A percentile compares a stretch with the other conserved stretches of the same genome.
Evolutionary conservation across 148 eudicot species (phyloP).

Genomic region (Vaccinium corymbosum): DNA sequence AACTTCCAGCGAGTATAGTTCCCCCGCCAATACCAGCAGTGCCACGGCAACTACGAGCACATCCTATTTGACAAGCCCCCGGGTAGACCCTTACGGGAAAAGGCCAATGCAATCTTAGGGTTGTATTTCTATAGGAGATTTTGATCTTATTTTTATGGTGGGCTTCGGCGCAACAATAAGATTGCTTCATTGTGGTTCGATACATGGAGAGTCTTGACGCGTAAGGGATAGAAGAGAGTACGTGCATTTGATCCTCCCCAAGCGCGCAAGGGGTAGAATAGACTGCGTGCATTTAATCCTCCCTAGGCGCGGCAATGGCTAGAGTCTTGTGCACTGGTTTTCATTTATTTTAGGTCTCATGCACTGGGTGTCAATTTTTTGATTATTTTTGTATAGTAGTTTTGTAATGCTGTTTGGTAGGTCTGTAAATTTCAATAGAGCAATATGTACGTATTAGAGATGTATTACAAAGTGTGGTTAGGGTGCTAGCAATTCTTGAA

Average conservation of each 20-base stretch:
- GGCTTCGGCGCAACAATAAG: background rate
- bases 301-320: background rate
- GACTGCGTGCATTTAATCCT: too few species aligned
- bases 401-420: background rate
- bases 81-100: conserved; percentile 48
- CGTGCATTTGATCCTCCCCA: background rate
- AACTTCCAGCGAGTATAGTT: conserved; percentile 28
- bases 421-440: conserved; percentile 7
- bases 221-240: background rate
- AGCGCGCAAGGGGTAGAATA: background rate
- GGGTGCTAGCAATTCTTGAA: background rate
- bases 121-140: background rate
- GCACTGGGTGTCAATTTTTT: background rate
- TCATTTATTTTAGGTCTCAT: too few species aligned
- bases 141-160: background rate
- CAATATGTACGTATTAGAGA: background rate
- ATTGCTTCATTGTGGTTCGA: background rate
- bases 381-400: background rate
- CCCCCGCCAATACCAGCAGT: conserved; percentile 28
- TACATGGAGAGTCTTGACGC: background rate
- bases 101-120: conserved; percentile 29
- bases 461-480: background rate
- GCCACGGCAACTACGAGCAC: conserved; percentile 31
- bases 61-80: conserved; percentile 19
- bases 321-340: too few species aligned